Evolutionary conservation across 192 early-diverging fungal species (phyloP), one percentile per base, ranked within the genome.

Genomic region (Oehlia diaphana): DNA sequence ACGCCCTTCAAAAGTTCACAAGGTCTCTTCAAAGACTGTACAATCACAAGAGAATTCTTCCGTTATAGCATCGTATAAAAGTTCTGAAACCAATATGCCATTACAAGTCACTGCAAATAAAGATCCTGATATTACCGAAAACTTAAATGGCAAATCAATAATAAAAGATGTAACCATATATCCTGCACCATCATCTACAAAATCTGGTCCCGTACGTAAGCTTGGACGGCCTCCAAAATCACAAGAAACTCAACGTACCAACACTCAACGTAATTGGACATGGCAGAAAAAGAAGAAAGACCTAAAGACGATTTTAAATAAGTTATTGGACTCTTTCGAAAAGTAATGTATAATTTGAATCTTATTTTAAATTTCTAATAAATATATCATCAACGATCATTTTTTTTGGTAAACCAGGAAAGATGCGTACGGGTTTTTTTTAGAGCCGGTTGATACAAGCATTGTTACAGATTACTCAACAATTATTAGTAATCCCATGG

Each of bases 371-470:
- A 39, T 37, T 35, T 7, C 8, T 68, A 31, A 35, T 68, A 68
- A 35, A 35, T 6, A 42, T 42, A 42, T 68, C 44, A 33, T 2
- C 14, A 26, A 68, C 14, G 9, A 68, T 68, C 13, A 39, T 35
- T 35, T 14, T n/a, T 33, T 39, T 33, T 31, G 14, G 10, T 68
- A 13, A 37, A 13, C 33, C 4, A 93, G 91, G 69, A 90, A 89
- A 71, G 96, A 98, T 82, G 88, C 85, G 0, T 98, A 98, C 84
- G 94, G 92, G 1, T 93, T 96, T 76, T 98, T 98, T 76, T 80
- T 92, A 7, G 90, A 93, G 62, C 96, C 96, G 0, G 96, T 98
- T 4, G 92, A 97, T 79, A 92, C 92, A 14, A 79, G 68, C 1
- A 75, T 89, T 1, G 92, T 97, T 10, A 81, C 92, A 0, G 96